Conservation (phyloP, 495 filamentous ascomycete genomes). For the Hypoxylon fragiforme region DNA sequence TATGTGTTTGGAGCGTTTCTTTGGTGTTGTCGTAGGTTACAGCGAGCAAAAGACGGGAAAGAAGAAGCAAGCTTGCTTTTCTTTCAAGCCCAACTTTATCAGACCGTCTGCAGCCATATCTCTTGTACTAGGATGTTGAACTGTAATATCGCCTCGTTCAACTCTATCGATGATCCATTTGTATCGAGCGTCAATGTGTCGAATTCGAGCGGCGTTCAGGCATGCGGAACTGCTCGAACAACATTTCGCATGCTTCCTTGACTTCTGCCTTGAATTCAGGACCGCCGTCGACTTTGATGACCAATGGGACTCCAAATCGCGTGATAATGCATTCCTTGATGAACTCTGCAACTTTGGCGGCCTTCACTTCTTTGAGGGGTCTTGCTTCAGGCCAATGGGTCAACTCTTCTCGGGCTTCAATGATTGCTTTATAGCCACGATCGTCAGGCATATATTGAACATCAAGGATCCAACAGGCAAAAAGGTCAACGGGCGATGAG, state of each 20-base stretch:
- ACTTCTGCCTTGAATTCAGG: neutral
- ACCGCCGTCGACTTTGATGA: neutral
- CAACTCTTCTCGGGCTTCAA: neutral
- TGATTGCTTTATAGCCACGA: neutral
- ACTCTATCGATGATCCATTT: too few relatives aligned
- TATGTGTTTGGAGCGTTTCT: too few relatives aligned
- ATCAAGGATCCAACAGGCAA: neutral
- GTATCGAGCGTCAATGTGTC: too few relatives aligned
- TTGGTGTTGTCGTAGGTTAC: too few relatives aligned
- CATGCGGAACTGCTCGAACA: too few relatives aligned
- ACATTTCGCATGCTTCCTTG: neutral
- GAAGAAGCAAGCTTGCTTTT: too few relatives aligned
- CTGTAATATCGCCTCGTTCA: too few relatives aligned
- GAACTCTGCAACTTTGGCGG: neutral
- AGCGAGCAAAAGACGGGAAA: too few relatives aligned
- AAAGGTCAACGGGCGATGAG: neutral
- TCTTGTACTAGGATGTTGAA: too few relatives aligned
- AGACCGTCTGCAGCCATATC: too few relatives aligned
- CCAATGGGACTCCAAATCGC: neutral
- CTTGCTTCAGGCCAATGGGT: neutral
- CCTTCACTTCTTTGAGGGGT: neutral
- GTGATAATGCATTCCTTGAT: neutral
- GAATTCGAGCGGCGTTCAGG: too few relatives aligned
- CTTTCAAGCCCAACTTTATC: too few relatives aligned
- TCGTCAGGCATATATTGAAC: neutral